phyloP scores from a whole-genome alignment of 768 basidiomycete genomes.

The Mycena olivaceomarginata region DNA sequence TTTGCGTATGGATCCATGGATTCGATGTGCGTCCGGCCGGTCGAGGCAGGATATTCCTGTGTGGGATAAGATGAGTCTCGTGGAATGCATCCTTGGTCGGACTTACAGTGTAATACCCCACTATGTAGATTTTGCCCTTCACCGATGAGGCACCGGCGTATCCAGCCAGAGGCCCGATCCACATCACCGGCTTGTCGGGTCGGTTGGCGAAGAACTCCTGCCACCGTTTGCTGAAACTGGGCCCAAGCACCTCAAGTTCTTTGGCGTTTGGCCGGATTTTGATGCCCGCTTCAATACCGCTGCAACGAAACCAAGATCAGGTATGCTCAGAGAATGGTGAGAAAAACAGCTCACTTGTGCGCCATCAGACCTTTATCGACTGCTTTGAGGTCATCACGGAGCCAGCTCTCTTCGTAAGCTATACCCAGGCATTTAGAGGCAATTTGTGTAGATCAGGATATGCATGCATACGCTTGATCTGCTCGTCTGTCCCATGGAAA shows the following conservation, averaged over 20 bases:
- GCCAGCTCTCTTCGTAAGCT: slow-evolving; percentile 55
- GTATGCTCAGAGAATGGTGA: slow-evolving; percentile 30
- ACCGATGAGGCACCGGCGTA: slow-evolving; percentile 45
- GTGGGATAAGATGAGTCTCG: neutral
- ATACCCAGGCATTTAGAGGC: neutral
- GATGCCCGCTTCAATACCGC: slow-evolving; percentile 73
- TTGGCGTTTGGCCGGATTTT: slow-evolving; percentile 71
- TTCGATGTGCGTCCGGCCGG: slow-evolving; percentile 62
- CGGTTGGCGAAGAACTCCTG: slow-evolving; percentile 66
- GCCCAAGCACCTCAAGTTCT: slow-evolving; percentile 71
- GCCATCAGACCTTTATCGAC: slow-evolving; percentile 63
- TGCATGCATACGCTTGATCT: slow-evolving; percentile 60
- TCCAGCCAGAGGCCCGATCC: slow-evolving; percentile 63
- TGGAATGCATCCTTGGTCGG: neutral
- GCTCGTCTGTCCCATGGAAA: slow-evolving; percentile 61
- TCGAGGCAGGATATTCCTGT: slow-evolving; percentile 60
- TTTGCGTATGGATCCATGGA: slow-evolving; percentile 55
- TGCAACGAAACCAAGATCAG: slow-evolving; percentile 45
- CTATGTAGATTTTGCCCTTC: slow-evolving; percentile 49
- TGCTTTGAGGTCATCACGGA: slow-evolving; percentile 46
- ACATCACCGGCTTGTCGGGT: slow-evolving; percentile 71
- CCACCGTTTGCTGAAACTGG: slow-evolving; percentile 71
- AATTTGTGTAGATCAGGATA: neutral
- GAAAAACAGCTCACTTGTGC: slow-evolving; percentile 66
- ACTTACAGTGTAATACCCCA: slow-evolving; percentile 58